phyloP scores from a whole-genome alignment of 108 stramenopile genomes.

The Nitzschia palea region DNA sequence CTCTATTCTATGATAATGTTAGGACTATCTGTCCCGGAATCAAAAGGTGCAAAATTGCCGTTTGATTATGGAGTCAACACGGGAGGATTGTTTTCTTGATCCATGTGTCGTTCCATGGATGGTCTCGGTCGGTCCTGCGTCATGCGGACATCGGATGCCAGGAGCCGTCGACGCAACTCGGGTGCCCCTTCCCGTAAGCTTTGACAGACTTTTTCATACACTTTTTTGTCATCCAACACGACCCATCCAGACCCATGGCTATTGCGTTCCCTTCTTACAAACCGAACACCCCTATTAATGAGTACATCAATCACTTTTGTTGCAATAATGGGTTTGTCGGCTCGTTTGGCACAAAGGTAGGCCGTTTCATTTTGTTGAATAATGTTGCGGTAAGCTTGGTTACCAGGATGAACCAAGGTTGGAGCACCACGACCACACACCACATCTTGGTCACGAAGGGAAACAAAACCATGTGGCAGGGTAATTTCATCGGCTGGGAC shows the following conservation, averaged over 20 bases:
- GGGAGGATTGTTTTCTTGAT: neutral
- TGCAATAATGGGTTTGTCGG: constrained; percentile 65
- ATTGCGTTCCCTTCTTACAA: constrained; percentile 56
- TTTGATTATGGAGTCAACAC: no score
- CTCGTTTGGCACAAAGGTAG: constrained; percentile 39
- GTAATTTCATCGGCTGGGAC: neutral
- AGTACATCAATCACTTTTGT: constrained; percentile 48
- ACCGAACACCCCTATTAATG: constrained; percentile 43
- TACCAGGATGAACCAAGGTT: constrained; percentile 69
- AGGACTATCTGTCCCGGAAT: no score
- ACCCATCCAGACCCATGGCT: constrained; percentile 28
- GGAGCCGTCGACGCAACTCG: constrained; percentile 32
- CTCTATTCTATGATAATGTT: no score
- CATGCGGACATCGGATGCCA: constrained; percentile 15
- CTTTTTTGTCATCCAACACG: constrained; percentile 55
- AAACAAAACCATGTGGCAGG: neutral
- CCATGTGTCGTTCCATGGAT: neutral
- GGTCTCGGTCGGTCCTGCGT: neutral
- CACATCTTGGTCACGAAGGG: constrained; percentile 29
- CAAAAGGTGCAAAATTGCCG: no score
- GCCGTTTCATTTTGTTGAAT: constrained; percentile 52
- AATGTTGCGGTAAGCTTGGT: constrained; percentile 57
- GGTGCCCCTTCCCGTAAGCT: constrained; percentile 66
- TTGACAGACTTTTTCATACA: constrained; percentile 64
- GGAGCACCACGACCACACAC: constrained; percentile 75